Evolutionary conservation across 441 rosid species (phyloP).

Genomic region (Raphanus hybrid): DNA sequence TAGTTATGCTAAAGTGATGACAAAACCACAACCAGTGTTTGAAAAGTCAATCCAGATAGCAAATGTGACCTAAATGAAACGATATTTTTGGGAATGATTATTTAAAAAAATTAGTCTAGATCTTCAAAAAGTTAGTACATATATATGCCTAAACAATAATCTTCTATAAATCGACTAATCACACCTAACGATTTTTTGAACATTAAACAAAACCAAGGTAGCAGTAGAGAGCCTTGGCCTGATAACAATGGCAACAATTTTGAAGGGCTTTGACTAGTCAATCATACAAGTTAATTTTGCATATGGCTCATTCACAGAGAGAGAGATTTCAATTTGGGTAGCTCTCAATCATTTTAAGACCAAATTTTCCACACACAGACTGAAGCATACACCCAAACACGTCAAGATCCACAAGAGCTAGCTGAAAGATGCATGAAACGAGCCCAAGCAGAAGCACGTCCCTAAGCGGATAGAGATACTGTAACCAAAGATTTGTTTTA

Average conservation of each 20-base stretch:
- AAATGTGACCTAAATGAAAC: too few species aligned
- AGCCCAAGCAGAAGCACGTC: conserved; percentile 43
- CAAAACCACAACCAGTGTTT: background rate
- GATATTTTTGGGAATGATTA: too few species aligned
- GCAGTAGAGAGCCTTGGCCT: conserved; percentile 80
- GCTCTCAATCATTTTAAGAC: background rate
- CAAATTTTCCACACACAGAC: conserved; percentile 39
- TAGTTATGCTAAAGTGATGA: background rate
- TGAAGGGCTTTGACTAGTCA: conserved; percentile 63
- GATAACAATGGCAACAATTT: conserved; percentile 68
- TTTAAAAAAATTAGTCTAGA: too few species aligned
- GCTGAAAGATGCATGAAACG: conserved; percentile 69
- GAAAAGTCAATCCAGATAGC: too few species aligned
- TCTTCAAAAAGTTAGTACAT: too few species aligned
- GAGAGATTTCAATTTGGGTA: conserved; percentile 49
- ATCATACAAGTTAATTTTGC: conserved; percentile 37
- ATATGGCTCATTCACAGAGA: conserved; percentile 70
- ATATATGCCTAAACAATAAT: too few species aligned
- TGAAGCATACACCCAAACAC: conserved; percentile 68
- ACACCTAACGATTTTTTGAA: background rate
- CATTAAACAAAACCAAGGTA: conserved; percentile 60
- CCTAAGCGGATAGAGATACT: conserved; percentile 1
- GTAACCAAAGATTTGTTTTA: conserved; percentile 8
- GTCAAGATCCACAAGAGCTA: conserved; percentile 57
- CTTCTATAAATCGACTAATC: too few species aligned